These are phyloP conservation scores for Iodosphaeria phyllophila DNA, from an alignment of 2,329 filamentous ascomycete genomes.

Conservation along the genomic window DNA sequence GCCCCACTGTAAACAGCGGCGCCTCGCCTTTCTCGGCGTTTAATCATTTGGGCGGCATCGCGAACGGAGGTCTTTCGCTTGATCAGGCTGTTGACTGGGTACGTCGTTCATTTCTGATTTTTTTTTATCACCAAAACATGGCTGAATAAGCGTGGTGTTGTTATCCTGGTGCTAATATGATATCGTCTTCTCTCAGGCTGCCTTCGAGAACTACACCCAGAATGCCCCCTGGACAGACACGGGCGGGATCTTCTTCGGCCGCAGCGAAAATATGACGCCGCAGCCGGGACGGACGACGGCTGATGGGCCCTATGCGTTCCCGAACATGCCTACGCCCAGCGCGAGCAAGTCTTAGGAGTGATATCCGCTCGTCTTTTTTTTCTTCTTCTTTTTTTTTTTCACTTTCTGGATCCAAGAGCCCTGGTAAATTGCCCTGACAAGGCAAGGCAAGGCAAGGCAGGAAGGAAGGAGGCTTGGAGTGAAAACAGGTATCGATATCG, in stretches of 20 bases:
- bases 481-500: background rate
- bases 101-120: conserved; percentile 16
- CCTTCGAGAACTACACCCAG: conserved; percentile 38
- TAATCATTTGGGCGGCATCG: conserved; percentile 23
- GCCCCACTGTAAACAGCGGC: conserved; percentile 14
- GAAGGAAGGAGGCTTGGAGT: too few relatives aligned
- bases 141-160: background rate
- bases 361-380: too few relatives aligned
- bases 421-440: too few relatives aligned
- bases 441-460: too few relatives aligned
- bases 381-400: too few relatives aligned
- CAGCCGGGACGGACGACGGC: conserved; percentile 10
- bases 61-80: too few relatives aligned
- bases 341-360: conserved; percentile 2
- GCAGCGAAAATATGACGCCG: conserved; percentile 10
- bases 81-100: conserved; percentile 40
- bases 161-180: conserved; percentile 9
- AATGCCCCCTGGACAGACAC: conserved; percentile 31
- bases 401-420: too few relatives aligned
- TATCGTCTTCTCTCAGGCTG: conserved; percentile 28
- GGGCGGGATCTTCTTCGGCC: conserved; percentile 27
- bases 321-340: conserved; percentile 10
- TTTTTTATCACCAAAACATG: too few relatives aligned
- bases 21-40: conserved; percentile 35
- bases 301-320: conserved; percentile 12